Evolutionary conservation across 768 basidiomycete species (phyloP).

Genomic region (Auriscalpium orientale): DNA sequence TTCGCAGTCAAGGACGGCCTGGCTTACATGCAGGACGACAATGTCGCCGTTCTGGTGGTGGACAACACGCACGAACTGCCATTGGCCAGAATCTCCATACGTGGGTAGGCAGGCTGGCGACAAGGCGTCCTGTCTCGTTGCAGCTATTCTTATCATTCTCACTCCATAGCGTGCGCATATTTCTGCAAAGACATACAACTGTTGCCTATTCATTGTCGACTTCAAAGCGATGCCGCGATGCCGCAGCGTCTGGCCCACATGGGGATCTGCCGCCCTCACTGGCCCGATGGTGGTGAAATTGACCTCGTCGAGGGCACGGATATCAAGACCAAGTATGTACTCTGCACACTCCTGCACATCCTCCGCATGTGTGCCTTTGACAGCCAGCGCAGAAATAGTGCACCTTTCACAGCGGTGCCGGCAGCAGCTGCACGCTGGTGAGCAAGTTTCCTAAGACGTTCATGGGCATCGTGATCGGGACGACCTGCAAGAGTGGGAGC

Average conservation of each 20-base stretch:
- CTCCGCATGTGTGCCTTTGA: neutral
- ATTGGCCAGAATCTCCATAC: neutral
- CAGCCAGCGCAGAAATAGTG: neutral
- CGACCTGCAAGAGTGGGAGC: neutral
- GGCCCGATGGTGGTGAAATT: slow-evolving; percentile 27
- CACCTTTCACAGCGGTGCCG: slow-evolving; percentile 1
- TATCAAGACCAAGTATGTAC: neutral
- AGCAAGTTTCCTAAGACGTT: neutral
- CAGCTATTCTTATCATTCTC: neutral
- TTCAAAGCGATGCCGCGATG: slow-evolving; percentile 22
- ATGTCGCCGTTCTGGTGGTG: slow-evolving; percentile 1
- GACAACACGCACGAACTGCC: slow-evolving; percentile 3
- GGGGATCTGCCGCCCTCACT: slow-evolving; percentile 18
- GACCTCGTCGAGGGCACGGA: slow-evolving; percentile 24
- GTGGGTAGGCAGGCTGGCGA: neutral
- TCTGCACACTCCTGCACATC: no score
- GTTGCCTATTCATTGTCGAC: slow-evolving; percentile 26
- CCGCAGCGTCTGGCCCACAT: slow-evolving; percentile 24
- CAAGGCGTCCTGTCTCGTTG: neutral
- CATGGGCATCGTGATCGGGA: neutral
- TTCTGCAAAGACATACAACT: slow-evolving; percentile 20
- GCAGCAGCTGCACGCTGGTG: neutral
- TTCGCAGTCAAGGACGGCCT: neutral
- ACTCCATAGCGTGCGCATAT: slow-evolving; percentile 21
- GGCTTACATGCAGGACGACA: neutral